phyloP scores from a whole-genome alignment of 768 basidiomycete species.

The Strobilomyces dryophilus region DNA sequence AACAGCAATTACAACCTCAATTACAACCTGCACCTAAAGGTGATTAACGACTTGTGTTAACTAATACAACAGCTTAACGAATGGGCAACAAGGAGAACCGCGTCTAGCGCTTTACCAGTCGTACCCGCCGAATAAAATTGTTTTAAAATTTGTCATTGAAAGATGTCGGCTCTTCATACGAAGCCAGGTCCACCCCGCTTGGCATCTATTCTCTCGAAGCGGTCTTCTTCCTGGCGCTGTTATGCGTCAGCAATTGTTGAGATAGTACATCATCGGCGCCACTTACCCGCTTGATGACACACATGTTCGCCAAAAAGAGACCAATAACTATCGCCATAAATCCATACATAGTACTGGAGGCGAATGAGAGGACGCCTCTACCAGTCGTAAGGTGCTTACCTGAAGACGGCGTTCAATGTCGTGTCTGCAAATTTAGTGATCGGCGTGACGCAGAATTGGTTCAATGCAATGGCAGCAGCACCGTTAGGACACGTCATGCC shows the following conservation, averaged over 20 bases:
- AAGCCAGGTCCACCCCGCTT: slow-evolving; percentile 87
- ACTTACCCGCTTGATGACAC: slow-evolving; percentile 75
- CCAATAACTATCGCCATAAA: slow-evolving; percentile 77
- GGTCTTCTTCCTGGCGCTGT: slow-evolving; percentile 74
- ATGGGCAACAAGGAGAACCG: neutral
- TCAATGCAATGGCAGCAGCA: slow-evolving; percentile 30
- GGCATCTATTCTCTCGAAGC: slow-evolving; percentile 85
- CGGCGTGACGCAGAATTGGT: slow-evolving; percentile 69
- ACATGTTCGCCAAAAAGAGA: slow-evolving; percentile 76
- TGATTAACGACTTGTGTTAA: neutral
- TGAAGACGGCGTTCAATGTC: slow-evolving; percentile 79
- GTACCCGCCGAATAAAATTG: neutral
- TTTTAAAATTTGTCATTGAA: neutral
- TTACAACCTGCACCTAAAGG: neutral
- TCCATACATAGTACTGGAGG: slow-evolving; percentile 62
- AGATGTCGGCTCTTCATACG: slow-evolving; percentile 45
- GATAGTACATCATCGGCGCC: neutral
- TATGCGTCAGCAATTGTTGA: slow-evolving; percentile 5
- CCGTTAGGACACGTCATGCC: slow-evolving; percentile 55
- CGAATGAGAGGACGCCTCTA: neutral
- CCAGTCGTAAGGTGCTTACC: slow-evolving; percentile 41
- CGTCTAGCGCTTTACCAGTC: neutral
- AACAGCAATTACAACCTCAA: neutral
- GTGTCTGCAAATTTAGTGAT: slow-evolving; percentile 64
- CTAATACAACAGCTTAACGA: neutral